Evolutionary conservation across 306 rosid genomes (phyloP).

Genomic region (Fagus crenata): DNA sequence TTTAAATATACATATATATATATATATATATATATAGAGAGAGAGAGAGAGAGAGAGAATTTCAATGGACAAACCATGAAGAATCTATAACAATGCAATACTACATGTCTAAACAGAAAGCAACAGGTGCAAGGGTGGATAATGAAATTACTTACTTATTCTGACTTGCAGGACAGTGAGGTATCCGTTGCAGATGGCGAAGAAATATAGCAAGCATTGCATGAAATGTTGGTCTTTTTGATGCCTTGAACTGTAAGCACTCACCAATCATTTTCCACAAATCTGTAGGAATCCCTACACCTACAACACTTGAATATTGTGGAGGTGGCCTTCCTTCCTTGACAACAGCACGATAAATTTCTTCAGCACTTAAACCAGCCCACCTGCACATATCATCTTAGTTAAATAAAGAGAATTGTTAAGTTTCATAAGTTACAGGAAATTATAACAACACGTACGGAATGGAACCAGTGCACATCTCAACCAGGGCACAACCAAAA

Average conservation of each 20-base stretch:
- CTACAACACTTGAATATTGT: conserved; percentile 95
- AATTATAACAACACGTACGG: conserved; percentile 76
- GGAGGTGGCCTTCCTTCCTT: conserved; percentile 87
- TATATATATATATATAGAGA: too few relatives aligned
- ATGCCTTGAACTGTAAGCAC: conserved; percentile 89
- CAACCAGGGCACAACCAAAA: conserved; percentile 99
- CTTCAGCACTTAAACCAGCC: conserved; percentile 91
- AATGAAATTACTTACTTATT: conserved; percentile 66
- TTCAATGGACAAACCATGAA: background rate
- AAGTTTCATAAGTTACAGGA: conserved; percentile 30
- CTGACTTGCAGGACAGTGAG: conserved; percentile 87
- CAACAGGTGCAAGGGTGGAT: background rate
- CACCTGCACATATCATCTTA: conserved; percentile 65
- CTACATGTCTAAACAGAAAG: background rate
- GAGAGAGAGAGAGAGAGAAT: too few relatives aligned
- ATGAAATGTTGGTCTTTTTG: conserved; percentile 83
- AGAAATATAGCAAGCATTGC: conserved; percentile 88
- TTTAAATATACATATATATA: too few relatives aligned
- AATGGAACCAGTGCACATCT: conserved; percentile 98
- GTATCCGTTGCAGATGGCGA: conserved; percentile 91
- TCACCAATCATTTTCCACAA: conserved; percentile 99
- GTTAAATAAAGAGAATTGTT: conserved; percentile 16
- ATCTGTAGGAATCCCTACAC: conserved; percentile 96
- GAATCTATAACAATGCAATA: background rate
- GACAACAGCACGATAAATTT: conserved; percentile 81